These are phyloP conservation scores for Nymphaea thermarum DNA, from an alignment of 164 flowering plant genomes.

Conservation along the genomic window DNA sequence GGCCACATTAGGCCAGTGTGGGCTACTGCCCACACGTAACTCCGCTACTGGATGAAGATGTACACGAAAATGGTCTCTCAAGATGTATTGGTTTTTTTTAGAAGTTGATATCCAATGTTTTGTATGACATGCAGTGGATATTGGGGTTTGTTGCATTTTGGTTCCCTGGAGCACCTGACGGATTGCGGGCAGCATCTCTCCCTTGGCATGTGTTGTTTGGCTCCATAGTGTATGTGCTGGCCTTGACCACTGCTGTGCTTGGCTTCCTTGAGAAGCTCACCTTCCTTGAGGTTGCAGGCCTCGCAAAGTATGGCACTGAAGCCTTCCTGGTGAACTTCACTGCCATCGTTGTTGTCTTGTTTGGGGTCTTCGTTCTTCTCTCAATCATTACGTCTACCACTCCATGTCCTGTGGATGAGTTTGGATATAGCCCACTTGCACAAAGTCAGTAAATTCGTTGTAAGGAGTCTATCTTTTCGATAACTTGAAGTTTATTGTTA, in stretches of 20 bases:
- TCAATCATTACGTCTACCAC: constrained; percentile 22
- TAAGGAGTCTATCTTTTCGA: no score
- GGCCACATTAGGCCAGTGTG: no score
- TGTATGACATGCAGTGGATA: constrained; percentile 47
- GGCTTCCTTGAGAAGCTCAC: constrained; percentile 95
- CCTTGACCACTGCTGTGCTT: constrained; percentile 41
- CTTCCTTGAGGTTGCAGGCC: constrained; percentile 66
- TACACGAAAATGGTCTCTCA: no score
- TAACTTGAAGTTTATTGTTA: no score
- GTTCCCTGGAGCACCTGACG: constrained; percentile 53
- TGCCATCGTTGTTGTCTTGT: constrained; percentile 46
- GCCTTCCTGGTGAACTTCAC: constrained; percentile 87
- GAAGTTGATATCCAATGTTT: neutral
- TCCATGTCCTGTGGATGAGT: neutral
- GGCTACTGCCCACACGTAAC: no score
- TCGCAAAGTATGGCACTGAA: constrained; percentile 66
- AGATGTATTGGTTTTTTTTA: no score
- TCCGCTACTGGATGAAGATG: no score
- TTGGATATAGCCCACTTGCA: neutral
- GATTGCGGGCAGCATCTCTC: constrained; percentile 33
- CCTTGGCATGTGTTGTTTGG: constrained; percentile 88
- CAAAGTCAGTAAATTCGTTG: neutral
- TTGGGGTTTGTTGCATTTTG: constrained; percentile 68
- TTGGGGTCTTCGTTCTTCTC: constrained; percentile 47
- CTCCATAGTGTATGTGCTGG: constrained; percentile 47